Percentiles rank a stretch among this genome's conserved stretches.
Conservation (phyloP, 768 basidiomycete genomes). For the Russula sp. region DNA sequence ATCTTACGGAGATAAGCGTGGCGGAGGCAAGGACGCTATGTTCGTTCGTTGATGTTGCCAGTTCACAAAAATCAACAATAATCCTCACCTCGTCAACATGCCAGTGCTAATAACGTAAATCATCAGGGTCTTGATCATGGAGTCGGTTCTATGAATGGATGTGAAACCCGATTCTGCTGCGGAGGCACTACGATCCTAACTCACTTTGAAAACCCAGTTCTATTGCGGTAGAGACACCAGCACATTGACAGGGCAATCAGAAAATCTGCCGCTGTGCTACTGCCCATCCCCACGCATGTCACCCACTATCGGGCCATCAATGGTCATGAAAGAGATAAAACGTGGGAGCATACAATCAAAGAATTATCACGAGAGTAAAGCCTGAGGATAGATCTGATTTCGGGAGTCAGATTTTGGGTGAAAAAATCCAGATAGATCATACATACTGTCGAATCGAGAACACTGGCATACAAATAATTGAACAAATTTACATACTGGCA, state of each 20-base stretch:
- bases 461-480: constrained; percentile 27
- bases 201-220: constrained; percentile 39
- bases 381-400: constrained; percentile 26
- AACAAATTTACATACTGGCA: background rate
- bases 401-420: constrained; percentile 3
- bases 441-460: constrained; percentile 41
- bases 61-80: background rate
- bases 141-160: constrained; percentile 24
- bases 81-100: constrained; percentile 24
- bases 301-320: constrained; percentile 35
- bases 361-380: constrained; percentile 27
- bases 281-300: constrained; percentile 38
- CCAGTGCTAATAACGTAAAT: constrained; percentile 26
- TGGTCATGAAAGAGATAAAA: background rate
- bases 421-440: background rate
- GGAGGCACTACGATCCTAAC: constrained; percentile 5
- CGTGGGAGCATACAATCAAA: constrained; percentile 28
- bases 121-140: constrained; percentile 24
- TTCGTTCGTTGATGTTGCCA: background rate
- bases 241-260: constrained; percentile 43
- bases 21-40: constrained; percentile 20
- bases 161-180: background rate
- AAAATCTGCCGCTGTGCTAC: constrained; percentile 42
- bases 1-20: constrained; percentile 18
- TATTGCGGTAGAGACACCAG: constrained; percentile 40